These are phyloP conservation scores for Cladosporium phlei DNA, from an alignment of 2,329 filamentous ascomycete species.

Conservation along the genomic window DNA sequence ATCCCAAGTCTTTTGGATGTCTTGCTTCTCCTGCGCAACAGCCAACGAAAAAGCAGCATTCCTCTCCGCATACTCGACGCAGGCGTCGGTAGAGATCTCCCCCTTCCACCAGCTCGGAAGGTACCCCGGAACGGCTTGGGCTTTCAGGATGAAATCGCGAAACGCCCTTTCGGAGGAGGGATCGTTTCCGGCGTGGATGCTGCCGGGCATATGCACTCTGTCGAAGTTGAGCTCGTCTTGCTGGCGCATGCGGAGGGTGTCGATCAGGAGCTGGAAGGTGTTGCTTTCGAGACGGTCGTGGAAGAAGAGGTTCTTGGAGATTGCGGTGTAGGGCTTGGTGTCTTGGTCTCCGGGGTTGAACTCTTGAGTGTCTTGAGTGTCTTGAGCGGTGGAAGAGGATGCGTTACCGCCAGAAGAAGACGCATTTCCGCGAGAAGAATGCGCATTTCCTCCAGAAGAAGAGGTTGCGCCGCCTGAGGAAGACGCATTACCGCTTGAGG, in stretches of 20 bases:
- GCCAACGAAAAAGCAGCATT: slow-evolving; percentile 4
- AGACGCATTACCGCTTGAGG: too few relatives aligned
- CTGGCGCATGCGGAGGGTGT: slow-evolving; percentile 20
- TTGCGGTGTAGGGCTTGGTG: slow-evolving; percentile 16
- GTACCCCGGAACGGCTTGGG: slow-evolving; percentile 12
- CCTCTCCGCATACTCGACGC: slow-evolving; percentile 12
- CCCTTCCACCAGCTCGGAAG: slow-evolving; percentile 20
- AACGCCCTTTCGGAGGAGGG: slow-evolving; percentile 15
- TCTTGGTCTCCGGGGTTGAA: background rate
- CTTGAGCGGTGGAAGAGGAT: background rate
- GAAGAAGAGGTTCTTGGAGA: slow-evolving; percentile 19
- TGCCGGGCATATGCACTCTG: slow-evolving; percentile 15
- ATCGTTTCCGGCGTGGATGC: slow-evolving; percentile 14
- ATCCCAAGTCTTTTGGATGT: slow-evolving; percentile 16
- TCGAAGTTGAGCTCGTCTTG: slow-evolving; percentile 19
- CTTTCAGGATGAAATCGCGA: slow-evolving; percentile 14
- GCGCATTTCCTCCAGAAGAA: too few relatives aligned
- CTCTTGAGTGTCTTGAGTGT: background rate
- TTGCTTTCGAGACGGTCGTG: slow-evolving; percentile 19
- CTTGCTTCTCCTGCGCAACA: slow-evolving; percentile 12
- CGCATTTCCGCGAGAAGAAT: too few relatives aligned
- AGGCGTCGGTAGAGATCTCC: slow-evolving; percentile 14
- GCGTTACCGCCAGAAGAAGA: too few relatives aligned
- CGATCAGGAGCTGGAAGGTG: slow-evolving; percentile 23
- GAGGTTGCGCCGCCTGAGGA: too few relatives aligned